Base-by-base conservation (phyloP, 2,329 filamentous ascomycete genomes). In the Sordariomycetes sp. region DNA sequence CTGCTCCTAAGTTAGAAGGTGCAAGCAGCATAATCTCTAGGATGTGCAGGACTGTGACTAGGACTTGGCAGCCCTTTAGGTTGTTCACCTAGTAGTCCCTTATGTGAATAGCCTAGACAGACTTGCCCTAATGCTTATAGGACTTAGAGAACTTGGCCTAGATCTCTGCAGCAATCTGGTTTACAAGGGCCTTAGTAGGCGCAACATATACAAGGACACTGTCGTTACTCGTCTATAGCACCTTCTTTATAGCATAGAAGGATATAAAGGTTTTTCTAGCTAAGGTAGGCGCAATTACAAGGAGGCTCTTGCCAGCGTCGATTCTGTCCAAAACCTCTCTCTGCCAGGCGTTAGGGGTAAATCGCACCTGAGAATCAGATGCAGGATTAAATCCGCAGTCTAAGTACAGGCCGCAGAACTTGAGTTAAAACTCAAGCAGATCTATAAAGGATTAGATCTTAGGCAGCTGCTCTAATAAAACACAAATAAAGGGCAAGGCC, bases 201-300 rank as follows among this genome's bases (percentile, higher is more conserved):
- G 88, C 89, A 6, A 93, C 86, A 62, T 92, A 93, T 0, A 92
- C 85, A 7, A 93, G 71, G 2, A 92, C 79, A 2, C 82, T 83
- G 55, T 90, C 82, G 60, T 92, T 81, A 61, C 81, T 82, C 3
- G 79, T 78, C 65, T 87, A 77, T 11, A 93, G 73, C 1, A 91
- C 75, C 65, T 89, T 85, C 65, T 88, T 86, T 86, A 92, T 93
- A 1, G 88, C 88, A 64, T 93, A 91, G 69, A 92, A 93, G 1
- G 83, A 87, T 59, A 92, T 92, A 68, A 92, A 93, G 0, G 88
- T 93, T 69, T 92, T 93, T 62, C 89, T 88, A 0, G 89, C 85
- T 28, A 85, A 89, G 0, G 88, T 93, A 0, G 88, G 88, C 0
- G 88, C 88, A 10, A 92, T 83, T 0, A 90, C 86, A 60, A 92